These are phyloP conservation scores for Fraxinus angustifolia DNA, from an alignment of 305 asterid genomes.

Conservation along the genomic window DNA sequence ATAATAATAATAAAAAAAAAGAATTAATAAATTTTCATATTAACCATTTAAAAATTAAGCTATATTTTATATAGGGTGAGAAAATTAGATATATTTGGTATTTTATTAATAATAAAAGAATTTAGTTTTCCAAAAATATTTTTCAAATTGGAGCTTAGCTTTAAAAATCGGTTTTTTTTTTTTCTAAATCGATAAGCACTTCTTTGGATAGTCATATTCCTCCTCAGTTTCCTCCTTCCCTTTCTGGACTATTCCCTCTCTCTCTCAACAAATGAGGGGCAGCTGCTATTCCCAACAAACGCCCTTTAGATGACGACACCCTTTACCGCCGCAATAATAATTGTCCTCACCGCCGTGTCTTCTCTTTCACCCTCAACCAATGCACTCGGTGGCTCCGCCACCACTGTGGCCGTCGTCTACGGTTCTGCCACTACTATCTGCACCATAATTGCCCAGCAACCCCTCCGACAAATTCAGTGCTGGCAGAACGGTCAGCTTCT, in stretches of 20 bases:
- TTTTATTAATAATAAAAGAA: no score
- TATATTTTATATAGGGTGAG: no score
- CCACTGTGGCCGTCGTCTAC: constrained; percentile 70
- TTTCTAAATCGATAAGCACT: no score
- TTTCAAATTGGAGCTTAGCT: no score
- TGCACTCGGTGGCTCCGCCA: constrained; percentile 65
- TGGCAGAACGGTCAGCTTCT: constrained; percentile 45
- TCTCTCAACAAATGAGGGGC: constrained; percentile 38
- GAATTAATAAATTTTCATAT: no score
- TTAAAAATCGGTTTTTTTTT: no score
- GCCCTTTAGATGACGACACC: constrained; percentile 48
- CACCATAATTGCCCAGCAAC: constrained; percentile 49
- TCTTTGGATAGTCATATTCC: background rate
- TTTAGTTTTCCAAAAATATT: no score
- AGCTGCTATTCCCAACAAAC: constrained; percentile 18
- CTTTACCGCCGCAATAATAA: constrained; percentile 19
- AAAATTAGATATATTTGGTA: no score
- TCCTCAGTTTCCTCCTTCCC: background rate
- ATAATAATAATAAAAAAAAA: no score
- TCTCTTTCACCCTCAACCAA: constrained; percentile 25
- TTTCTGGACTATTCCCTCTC: constrained; percentile 24
- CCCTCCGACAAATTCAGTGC: constrained; percentile 66
- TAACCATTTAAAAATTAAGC: no score
- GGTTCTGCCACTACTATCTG: constrained; percentile 63
- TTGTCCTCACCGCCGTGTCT: constrained; percentile 19